Base-by-base conservation (phyloP, 164 flowering plant species). In the Stephania japonica region DNA sequence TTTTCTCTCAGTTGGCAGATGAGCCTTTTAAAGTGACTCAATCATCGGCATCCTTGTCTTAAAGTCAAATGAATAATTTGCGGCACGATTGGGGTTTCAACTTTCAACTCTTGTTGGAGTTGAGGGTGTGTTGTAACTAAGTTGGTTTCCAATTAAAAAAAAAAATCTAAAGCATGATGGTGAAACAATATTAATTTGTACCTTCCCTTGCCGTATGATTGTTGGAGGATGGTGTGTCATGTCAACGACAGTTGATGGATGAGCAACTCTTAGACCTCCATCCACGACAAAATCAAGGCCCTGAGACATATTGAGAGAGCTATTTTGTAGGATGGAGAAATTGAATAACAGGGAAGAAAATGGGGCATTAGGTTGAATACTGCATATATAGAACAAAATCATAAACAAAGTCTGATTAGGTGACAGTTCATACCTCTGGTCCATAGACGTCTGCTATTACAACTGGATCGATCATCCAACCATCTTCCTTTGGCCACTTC, bases 231-330 rank as follows among this genome's bases (percentile, higher is more conserved):
- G 74, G 32, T 85, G 87, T 18, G 91, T 94, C 97, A 92, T 90
- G 73, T 94, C 97, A 62, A 94, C 97, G 12, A 94, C 88, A 38
- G 98, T 94, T 53, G 98, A 94, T 21, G 98, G 98, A 65, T 92
- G 88, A 75, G 96, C 93, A 67, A 90, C 84, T 86, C 98, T 85
- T 72, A 85, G 67, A 56, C 98, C 98, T 53, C 91, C 94, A 87
- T 88, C 97, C 75, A 90, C 92, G 73, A 94, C 84, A 83, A 94
- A 94, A 83, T 90, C 94, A 80, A 94, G 91, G 41, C 98, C 98
- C 97, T 94, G 73, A n/a, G 75, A 74, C 26, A 50, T 11, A 74
- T 5, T n/a, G 41, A 70, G 18, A 67, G 43, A 64, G 42, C 21
- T 74, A 47, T n/a, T 77, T 26, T 73, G 27, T 62, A 62, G 38